Evolutionary conservation across 768 basidiomycete genomes (phyloP).

Genomic region (Boletus patriciae): DNA sequence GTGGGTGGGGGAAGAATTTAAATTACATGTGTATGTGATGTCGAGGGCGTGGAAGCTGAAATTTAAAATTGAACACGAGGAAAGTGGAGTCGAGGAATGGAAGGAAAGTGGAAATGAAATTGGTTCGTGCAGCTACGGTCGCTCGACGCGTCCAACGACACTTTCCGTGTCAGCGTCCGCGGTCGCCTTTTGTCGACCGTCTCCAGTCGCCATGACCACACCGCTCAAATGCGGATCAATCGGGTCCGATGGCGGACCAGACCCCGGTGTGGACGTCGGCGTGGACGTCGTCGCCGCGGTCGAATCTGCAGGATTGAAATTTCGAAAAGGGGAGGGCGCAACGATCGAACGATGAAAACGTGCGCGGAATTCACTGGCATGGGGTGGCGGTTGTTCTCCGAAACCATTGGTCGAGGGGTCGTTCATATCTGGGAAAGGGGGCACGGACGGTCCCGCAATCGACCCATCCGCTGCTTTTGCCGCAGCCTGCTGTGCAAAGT

Average conservation of each 20-base stretch:
- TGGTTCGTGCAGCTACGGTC: slow-evolving; percentile 7
- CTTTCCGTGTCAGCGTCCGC: slow-evolving; percentile 30
- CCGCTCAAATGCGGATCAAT: slow-evolving; percentile 34
- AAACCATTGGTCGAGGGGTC: slow-evolving; percentile 33
- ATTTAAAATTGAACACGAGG: background rate
- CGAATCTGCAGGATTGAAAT: slow-evolving; percentile 29
- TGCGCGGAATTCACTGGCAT: slow-evolving; percentile 58
- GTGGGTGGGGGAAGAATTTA: slow-evolving; percentile 1
- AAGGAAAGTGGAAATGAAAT: background rate
- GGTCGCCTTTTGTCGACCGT: slow-evolving; percentile 26
- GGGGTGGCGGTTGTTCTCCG: slow-evolving; percentile 31
- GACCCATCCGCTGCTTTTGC: slow-evolving; percentile 33
- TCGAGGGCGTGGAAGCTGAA: background rate
- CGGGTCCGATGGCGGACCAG: slow-evolving; percentile 33
- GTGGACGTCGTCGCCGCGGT: slow-evolving; percentile 35
- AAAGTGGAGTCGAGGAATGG: background rate
- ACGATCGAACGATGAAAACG: slow-evolving; percentile 63
- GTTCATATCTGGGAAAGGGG: slow-evolving; percentile 35
- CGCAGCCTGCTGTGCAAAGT: slow-evolving; percentile 43
- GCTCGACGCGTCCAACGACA: slow-evolving; percentile 21
- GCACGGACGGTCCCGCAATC: slow-evolving; percentile 26
- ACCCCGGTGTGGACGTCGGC: slow-evolving; percentile 36
- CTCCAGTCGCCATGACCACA: slow-evolving; percentile 25
- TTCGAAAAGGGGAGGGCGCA: slow-evolving; percentile 60
- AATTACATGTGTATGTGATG: slow-evolving; percentile 18